Evolutionary conservation across 768 basidiomycete genomes (phyloP).

Genomic region (Podaxis sp.): DNA sequence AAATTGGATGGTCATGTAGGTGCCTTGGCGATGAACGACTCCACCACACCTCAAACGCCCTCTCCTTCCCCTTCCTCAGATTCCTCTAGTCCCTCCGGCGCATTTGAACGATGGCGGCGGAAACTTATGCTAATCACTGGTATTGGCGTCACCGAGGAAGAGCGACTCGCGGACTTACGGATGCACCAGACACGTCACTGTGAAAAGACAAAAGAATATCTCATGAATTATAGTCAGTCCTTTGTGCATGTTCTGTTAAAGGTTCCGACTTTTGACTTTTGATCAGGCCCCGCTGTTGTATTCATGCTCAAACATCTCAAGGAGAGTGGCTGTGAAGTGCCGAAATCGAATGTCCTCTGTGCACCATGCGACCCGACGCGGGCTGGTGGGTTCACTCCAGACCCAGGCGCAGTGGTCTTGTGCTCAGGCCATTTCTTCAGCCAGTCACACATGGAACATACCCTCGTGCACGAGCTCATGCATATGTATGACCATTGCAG

Average conservation of each 20-base stretch:
- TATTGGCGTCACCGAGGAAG: conserved; percentile 46
- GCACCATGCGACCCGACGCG: conserved; percentile 72
- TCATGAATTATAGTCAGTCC: conserved; percentile 69
- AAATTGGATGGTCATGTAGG: conserved; percentile 4
- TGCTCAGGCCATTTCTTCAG: conserved; percentile 83
- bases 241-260: conserved; percentile 15
- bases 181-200: conserved; percentile 44
- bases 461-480: conserved; percentile 88
- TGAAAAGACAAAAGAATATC: conserved; percentile 67
- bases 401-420: conserved; percentile 76
- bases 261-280: not conserved
- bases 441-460: conserved; percentile 90
- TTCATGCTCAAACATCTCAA: conserved; percentile 94
- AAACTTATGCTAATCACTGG: conserved; percentile 48
- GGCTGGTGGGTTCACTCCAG: conserved; percentile 82
- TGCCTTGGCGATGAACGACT: conserved; percentile 27
- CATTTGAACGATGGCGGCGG: conserved; percentile 51
- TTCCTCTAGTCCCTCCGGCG: conserved; percentile 26
- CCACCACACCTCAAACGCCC: conserved; percentile 18
- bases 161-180: conserved; percentile 40
- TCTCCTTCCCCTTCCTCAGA: conserved; percentile 21
- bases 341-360: conserved; percentile 76
- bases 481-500: conserved; percentile 96
- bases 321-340: conserved; percentile 69
- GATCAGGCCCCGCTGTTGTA: conserved; percentile 75